These are phyloP conservation scores for Tetracentron sinense DNA, from an alignment of 164 flowering plant genomes.

Conservation along the genomic window DNA sequence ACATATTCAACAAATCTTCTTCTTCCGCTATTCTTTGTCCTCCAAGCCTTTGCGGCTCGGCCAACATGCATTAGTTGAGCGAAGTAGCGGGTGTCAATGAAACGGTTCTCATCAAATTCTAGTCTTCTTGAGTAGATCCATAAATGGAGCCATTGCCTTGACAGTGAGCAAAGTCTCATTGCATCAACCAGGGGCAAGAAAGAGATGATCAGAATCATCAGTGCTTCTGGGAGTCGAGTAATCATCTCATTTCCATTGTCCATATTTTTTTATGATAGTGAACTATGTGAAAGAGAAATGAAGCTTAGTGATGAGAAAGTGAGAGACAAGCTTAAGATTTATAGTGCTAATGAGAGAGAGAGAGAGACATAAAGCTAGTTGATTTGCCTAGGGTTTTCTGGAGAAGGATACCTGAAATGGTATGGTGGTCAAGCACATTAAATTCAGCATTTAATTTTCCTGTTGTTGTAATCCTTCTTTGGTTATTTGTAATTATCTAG, in stretches of 20 bases:
- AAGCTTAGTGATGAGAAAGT: neutral
- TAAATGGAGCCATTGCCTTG: constrained; percentile 2
- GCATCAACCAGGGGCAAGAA: constrained; percentile 7
- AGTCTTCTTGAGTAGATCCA: constrained; percentile 7
- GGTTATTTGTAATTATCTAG: too few species aligned
- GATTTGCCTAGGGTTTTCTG: too few species aligned
- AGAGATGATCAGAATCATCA: constrained; percentile 3
- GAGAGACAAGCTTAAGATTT: too few species aligned
- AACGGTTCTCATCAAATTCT: neutral
- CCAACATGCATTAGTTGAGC: neutral
- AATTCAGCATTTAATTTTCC: too few species aligned
- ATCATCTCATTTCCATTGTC: neutral
- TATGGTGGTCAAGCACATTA: too few species aligned
- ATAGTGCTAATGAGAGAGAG: too few species aligned
- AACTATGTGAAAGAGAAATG: neutral
- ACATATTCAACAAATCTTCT: neutral
- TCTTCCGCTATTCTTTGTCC: neutral
- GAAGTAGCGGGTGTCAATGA: neutral
- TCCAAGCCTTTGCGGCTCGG: neutral
- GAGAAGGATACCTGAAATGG: too few species aligned
- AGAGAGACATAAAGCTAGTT: too few species aligned
- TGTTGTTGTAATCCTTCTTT: too few species aligned
- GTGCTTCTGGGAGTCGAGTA: neutral
- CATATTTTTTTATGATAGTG: constrained; percentile 3
- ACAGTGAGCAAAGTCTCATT: neutral